These are phyloP conservation scores for Coniosporium tulheliwenetii DNA, from an alignment of 2,329 filamentous ascomycete genomes.

Conservation along the genomic window DNA sequence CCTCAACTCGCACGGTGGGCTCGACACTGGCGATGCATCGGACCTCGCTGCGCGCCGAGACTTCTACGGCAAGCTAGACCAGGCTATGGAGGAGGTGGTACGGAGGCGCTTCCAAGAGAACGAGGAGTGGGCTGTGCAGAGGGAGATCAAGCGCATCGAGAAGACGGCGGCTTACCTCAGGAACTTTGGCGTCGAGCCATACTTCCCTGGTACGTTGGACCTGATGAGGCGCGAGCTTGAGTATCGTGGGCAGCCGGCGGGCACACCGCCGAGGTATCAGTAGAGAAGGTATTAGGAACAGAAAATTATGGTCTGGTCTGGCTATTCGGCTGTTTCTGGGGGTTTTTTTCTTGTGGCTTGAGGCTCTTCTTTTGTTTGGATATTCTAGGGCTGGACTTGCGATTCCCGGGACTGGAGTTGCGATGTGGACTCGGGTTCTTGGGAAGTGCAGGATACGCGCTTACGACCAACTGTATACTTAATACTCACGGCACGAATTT, in stretches of 20 bases:
- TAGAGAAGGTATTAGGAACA: neutral
- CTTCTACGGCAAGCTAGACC: slow-evolving; percentile 33
- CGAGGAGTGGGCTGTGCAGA: slow-evolving; percentile 34
- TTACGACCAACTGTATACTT: too few species aligned
- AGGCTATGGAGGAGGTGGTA: slow-evolving; percentile 37
- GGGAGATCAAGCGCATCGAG: slow-evolving; percentile 39
- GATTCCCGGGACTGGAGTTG: too few species aligned
- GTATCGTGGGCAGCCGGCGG: slow-evolving; percentile 1
- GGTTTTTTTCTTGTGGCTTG: too few species aligned
- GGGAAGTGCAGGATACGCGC: too few species aligned
- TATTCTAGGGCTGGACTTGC: too few species aligned
- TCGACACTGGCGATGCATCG: slow-evolving; percentile 31
- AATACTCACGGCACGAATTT: too few species aligned
- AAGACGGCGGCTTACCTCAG: slow-evolving; percentile 36
- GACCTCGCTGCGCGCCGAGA: slow-evolving; percentile 31
- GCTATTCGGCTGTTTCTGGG: too few species aligned
- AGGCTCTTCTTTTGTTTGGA: too few species aligned
- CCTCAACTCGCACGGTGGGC: slow-evolving; percentile 37
- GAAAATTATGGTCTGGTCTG: too few species aligned
- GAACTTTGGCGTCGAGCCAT: slow-evolving; percentile 36
- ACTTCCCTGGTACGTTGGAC: slow-evolving; percentile 35
- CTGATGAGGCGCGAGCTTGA: slow-evolving; percentile 28
- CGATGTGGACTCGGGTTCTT: too few species aligned
- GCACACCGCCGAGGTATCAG: slow-evolving; percentile 4
- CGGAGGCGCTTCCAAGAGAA: slow-evolving; percentile 32